Percentiles rank a stretch among this genome's conserved stretches.
Evolutionary conservation across 768 basidiomycete genomes (phyloP).

Genomic region (Cystobasidium tubakii): DNA sequence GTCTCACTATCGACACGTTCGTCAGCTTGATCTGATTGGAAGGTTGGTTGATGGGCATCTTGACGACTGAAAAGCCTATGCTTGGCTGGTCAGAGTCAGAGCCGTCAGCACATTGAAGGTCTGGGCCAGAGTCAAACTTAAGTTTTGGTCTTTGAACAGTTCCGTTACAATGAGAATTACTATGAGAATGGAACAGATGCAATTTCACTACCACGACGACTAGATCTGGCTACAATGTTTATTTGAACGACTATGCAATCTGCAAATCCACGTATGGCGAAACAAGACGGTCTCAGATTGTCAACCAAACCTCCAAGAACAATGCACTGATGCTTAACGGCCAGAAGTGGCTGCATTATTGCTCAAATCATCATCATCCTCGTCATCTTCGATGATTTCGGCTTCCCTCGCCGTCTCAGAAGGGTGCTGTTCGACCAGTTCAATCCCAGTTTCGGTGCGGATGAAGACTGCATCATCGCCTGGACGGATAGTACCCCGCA

Average conservation of each 20-base stretch:
- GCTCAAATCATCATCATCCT: background rate
- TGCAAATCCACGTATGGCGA: too few species aligned
- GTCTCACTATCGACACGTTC: slow-evolving; percentile 89
- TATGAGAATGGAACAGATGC: too few species aligned
- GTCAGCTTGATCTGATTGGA: slow-evolving; percentile 64
- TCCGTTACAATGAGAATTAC: too few species aligned
- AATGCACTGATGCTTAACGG: too few species aligned
- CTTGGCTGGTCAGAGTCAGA: background rate
- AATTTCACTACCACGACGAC: background rate
- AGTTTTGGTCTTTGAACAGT: too few species aligned
- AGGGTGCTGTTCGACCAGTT: slow-evolving; percentile 18
- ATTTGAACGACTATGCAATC: background rate
- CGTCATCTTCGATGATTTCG: slow-evolving; percentile 28
- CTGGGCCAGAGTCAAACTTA: too few species aligned
- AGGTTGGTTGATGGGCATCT: slow-evolving; percentile 43
- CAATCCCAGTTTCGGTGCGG: slow-evolving; percentile 7
- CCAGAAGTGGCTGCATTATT: background rate
- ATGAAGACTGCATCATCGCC: slow-evolving; percentile 32
- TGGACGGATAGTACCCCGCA: slow-evolving; percentile 14
- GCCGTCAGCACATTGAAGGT: background rate
- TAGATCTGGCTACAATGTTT: background rate
- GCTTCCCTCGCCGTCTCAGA: slow-evolving; percentile 18
- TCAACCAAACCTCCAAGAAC: too few species aligned
- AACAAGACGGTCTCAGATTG: too few species aligned
- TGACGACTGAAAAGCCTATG: background rate